phyloP scores from a whole-genome alignment of 371 early-diverging fungal genomes.

The Mortierella sp. region DNA sequence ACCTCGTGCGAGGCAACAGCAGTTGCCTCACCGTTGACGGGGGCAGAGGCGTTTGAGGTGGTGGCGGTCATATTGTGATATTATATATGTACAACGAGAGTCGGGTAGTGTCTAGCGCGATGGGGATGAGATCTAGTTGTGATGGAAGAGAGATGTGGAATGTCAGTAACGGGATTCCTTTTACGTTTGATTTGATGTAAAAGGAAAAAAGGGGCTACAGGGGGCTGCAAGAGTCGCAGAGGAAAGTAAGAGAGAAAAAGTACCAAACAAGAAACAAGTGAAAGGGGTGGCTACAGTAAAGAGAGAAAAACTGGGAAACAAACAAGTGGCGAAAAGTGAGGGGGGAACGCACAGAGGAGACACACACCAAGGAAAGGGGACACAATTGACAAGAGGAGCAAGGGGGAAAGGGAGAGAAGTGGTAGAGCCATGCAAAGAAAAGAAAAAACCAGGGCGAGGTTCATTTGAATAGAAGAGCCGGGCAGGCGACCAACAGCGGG shows the following conservation, averaged over 20 bases:
- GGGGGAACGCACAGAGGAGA: background rate
- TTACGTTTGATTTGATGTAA: background rate
- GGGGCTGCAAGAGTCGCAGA: background rate
- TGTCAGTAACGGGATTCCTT: conserved; percentile 24
- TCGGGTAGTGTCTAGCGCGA: background rate
- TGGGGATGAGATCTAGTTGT: conserved; percentile 19
- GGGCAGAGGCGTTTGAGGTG: conserved; percentile 22
- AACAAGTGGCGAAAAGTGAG: background rate
- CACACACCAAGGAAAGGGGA: background rate
- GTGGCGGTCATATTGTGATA: conserved; percentile 30
- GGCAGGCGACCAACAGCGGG: background rate
- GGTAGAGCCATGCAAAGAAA: background rate
- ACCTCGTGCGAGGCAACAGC: conserved; percentile 69
- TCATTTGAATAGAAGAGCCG: background rate
- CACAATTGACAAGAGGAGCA: background rate
- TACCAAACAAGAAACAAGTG: too few species aligned
- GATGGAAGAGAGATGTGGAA: background rate
- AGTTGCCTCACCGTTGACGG: conserved; percentile 20
- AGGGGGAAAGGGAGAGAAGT: background rate
- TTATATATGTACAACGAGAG: conserved; percentile 41
- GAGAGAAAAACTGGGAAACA: background rate
- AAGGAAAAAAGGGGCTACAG: background rate
- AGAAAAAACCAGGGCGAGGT: background rate
- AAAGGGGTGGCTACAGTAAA: background rate
- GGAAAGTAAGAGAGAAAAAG: background rate